Evolutionary conservation across 192 early-diverging fungal species (phyloP), one percentile per base, ranked within the genome.

Genomic region (Coemansia sp.): DNA sequence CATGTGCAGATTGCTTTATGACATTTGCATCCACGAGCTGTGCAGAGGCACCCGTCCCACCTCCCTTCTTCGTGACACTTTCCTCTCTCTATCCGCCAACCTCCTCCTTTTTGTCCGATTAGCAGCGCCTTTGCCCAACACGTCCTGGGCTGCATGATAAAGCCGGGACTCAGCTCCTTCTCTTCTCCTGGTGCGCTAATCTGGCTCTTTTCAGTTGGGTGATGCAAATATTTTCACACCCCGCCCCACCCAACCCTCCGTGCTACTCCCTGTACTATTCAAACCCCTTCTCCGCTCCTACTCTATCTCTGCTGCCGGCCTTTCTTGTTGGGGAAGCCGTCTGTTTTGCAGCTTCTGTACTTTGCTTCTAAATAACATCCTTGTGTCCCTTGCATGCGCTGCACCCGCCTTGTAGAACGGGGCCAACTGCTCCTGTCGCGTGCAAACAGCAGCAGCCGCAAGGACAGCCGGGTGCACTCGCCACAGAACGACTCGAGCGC

Each of bases 361-460:
- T n/a, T n/a, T n/a, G n/a, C 43, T 45, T 53, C 51, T 53, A 53
- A 45, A 53, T 24, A 19, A 17, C 12, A 17, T 12, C 47, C 55
- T 22, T 37, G 8, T 50, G 61, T 52, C 57, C 59, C 66, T 79
- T 79, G 76, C 67, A 79, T 79, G 77, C 58, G 59, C 21, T 72
- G 67, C 61, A 52, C 41, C 58, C 72, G 76, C 54, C 70, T 73
- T 68, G 63, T 80, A 80, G 77, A 80, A 68, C 72, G 77, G 66
- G 77, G 77, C 60, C 77, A 80, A 51, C 63, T 69, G 62, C 69
- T 80, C 56, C 56, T 80, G 69, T 70, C 77, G 59, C 77, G 77
- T 63, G 66, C 77, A 38, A 67, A 70, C 62, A 73, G 71, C 65
- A 65, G 60, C 71, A 70, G 58, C 65, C 72, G 72, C 69, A 74